Conservation (phyloP, 2,329 filamentous ascomycete species). For the Sporothrix protearum region DNA sequence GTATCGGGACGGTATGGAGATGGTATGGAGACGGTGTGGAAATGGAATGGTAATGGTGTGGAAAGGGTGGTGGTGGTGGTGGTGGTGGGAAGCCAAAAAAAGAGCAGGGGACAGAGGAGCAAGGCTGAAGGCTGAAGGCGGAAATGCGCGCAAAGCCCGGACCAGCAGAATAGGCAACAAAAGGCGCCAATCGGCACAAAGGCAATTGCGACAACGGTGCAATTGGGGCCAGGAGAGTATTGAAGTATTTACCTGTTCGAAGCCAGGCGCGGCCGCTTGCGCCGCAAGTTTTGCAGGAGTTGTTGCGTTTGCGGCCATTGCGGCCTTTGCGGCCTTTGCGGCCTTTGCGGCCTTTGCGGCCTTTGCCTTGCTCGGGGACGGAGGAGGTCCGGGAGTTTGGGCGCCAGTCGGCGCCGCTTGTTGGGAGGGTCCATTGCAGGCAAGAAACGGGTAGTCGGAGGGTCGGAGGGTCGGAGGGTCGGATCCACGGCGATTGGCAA, state of each 20-base stretch:
- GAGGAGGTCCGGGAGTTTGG: conserved; percentile 32
- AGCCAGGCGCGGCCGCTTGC: conserved; percentile 25
- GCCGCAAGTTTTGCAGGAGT: conserved; percentile 17
- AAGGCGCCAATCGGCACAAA: neutral
- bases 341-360: neutral
- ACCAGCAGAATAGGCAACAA: neutral
- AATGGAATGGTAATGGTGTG: too few relatives aligned
- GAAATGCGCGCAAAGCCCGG: conserved; percentile 12
- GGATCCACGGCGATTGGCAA: neutral
- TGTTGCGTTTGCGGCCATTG: neutral
- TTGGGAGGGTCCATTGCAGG: conserved; percentile 32
- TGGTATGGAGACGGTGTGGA: too few relatives aligned
- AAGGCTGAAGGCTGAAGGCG: conserved; percentile 16
- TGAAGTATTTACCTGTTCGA: conserved; percentile 28
- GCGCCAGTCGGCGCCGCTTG: conserved; percentile 34
- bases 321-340: neutral
- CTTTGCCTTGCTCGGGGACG: conserved; percentile 16
- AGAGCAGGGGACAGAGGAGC: neutral
- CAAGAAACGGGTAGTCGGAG: neutral
- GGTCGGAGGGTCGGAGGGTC: neutral
- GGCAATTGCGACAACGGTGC: neutral
- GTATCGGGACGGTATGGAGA: too few relatives aligned
- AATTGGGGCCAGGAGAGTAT: neutral
- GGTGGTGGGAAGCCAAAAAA: conserved; percentile 1
- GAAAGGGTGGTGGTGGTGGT: too few relatives aligned